Evolutionary conservation across 2,329 filamentous ascomycete species (phyloP), one percentile per base, ranked within the genome.

Genomic region (Cryphonectria parasitica): DNA sequence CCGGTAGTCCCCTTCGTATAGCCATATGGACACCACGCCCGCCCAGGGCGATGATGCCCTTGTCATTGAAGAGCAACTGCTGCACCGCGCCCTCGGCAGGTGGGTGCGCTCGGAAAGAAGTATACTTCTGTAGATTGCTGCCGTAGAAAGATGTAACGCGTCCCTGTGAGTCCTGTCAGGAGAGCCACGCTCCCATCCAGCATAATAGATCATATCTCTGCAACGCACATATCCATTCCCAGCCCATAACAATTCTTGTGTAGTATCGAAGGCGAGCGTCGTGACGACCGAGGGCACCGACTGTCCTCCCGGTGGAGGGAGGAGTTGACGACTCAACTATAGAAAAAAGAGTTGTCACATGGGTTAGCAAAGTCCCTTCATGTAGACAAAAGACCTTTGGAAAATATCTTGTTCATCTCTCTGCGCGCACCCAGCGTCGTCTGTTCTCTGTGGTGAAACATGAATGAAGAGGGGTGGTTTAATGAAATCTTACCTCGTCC

Each of bases 51-150:
- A 99, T 88, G 58, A 99, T 89, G 28, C 97, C 96, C 78, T 92
- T 93, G 73, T 98, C 94, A 78, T 95, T 95, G 79, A 98, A 92
- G 41, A 98, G 86, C 61, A 99, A 89, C 78, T 98, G 95, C 73
- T 92, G 92, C 56, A 99, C 91, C 2, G 90, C 85, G 34, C 94
- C 94, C 80, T 97, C 93, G 73, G 88, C 81, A 6, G 87, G 84
- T 1, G 86, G 84, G 79, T 97, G 94, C 58, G 91, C 93, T 78
- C 91, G 91, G 80, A 96, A 95, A 52, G 95, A 97, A 5, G 95
- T 97, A 80, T 99, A 98, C 78, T 89, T 88, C 77, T 95, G 92
- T 64, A 98, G 86, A 72, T 97, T 93, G 67, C 89, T 89, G 67
- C 94, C 92, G 80, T 93, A 93, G 81, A 97, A 98, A 15, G 95